Percentiles rank a stretch among this genome's conserved stretches.
Conservation (phyloP, 1,284 basidiomycete genomes). For the Erythrobasidium hasegawianum region DNA sequence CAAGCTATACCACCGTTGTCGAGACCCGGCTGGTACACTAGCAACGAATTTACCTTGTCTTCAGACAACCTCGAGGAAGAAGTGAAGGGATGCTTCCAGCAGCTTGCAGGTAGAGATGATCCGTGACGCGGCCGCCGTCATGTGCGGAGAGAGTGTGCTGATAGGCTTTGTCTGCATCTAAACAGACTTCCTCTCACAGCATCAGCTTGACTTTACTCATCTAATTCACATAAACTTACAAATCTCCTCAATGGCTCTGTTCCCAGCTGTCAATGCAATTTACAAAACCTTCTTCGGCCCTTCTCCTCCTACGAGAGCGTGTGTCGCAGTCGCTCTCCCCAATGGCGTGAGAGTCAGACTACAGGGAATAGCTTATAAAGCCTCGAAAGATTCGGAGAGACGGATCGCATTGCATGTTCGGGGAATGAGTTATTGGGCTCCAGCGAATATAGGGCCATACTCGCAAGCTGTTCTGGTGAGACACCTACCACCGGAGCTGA, state of each 20-base stretch:
- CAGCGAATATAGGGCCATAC: slow-evolving; percentile 98
- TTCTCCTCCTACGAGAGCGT: slow-evolving; percentile 88
- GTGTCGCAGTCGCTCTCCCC: slow-evolving; percentile 73
- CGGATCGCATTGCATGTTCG: slow-evolving; percentile 87
- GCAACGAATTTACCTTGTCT: slow-evolving; percentile 5
- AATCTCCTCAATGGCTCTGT: slow-evolving; percentile 73
- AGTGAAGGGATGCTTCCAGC: slow-evolving; percentile 33
- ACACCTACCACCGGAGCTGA: neutral
- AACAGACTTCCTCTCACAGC: slow-evolving; percentile 55
- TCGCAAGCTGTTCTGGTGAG: slow-evolving; percentile 71
- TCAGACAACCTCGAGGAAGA: slow-evolving; percentile 33
- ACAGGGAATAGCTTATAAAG: slow-evolving; percentile 65
- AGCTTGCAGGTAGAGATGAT: slow-evolving; percentile 55
- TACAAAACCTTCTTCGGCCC: slow-evolving; percentile 80
- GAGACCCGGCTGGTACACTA: no score
- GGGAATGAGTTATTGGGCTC: slow-evolving; percentile 94
- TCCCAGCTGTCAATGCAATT: slow-evolving; percentile 68
- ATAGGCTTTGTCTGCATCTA: neutral
- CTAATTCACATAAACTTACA: slow-evolving; percentile 77
- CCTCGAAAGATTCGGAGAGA: slow-evolving; percentile 46
- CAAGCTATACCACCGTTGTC: no score
- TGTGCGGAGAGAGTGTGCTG: neutral
- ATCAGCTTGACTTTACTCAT: slow-evolving; percentile 56
- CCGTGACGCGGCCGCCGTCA: neutral
- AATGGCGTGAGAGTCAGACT: slow-evolving; percentile 59